phyloP scores from a whole-genome alignment of 371 early-diverging fungal genomes.

The Nematocida displodere region DNA sequence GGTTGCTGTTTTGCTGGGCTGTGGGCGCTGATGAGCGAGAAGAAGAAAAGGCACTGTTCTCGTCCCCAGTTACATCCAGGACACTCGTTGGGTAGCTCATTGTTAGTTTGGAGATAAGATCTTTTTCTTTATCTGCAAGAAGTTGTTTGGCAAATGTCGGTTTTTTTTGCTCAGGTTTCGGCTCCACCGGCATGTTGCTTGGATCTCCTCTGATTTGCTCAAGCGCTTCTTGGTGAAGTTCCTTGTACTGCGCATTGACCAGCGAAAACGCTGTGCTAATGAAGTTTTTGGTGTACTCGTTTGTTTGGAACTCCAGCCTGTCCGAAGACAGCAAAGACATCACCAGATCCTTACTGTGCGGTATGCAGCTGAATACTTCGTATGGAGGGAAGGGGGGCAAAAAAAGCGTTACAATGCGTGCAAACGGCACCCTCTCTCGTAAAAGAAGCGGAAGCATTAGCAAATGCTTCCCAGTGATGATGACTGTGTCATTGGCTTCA shows the following conservation, averaged over 20 bases:
- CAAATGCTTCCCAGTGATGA: conserved; percentile 41
- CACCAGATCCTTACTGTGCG: conserved; percentile 36
- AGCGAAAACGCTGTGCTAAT: conserved; percentile 30
- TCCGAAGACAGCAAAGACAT: conserved; percentile 19
- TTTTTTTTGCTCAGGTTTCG: background rate
- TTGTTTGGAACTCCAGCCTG: conserved; percentile 21
- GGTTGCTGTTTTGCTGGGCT: background rate
- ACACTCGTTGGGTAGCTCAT: background rate
- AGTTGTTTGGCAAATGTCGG: background rate
- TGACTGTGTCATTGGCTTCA: conserved; percentile 8
- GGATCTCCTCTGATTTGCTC: conserved; percentile 41
- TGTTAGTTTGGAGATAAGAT: conserved; percentile 11
- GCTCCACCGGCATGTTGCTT: conserved; percentile 11
- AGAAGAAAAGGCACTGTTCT: background rate
- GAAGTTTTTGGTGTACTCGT: conserved; percentile 37
- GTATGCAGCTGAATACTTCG: conserved; percentile 50
- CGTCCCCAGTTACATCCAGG: background rate
- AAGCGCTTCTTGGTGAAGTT: background rate
- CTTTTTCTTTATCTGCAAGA: background rate
- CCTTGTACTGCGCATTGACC: conserved; percentile 44
- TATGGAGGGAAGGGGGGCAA: conserved; percentile 36
- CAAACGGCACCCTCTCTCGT: conserved; percentile 26
- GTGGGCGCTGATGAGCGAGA: too few relatives aligned
- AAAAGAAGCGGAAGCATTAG: conserved; percentile 36
- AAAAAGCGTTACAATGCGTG: conserved; percentile 17